A percentile compares a stretch with the other conserved stretches of the same genome.
Evolutionary conservation across 495 filamentous ascomycete species (phyloP).

Genomic region (Halenospora varia): DNA sequence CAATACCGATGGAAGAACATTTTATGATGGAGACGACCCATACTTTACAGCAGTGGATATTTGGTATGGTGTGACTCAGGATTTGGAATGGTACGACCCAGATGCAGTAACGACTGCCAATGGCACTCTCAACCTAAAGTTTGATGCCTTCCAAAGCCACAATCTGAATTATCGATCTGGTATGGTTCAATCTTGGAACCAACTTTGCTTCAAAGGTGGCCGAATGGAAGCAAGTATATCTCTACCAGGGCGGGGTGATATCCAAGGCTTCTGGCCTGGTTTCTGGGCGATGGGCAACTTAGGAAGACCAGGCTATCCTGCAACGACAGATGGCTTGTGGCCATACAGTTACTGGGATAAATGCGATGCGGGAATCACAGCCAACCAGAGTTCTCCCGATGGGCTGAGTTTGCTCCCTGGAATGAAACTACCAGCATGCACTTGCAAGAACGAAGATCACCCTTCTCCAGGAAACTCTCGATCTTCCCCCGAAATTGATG

Average conservation of each 20-base stretch:
- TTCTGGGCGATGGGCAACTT: conserved; percentile 81
- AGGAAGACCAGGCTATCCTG: conserved; percentile 63
- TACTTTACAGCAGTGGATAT: conserved; percentile 67
- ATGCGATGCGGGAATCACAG: conserved; percentile 72
- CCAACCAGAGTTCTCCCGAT: conserved; percentile 68
- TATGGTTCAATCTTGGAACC: conserved; percentile 84
- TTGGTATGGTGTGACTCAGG: conserved; percentile 78
- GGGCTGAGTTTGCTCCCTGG: conserved; percentile 68
- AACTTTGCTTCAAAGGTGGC: conserved; percentile 73
- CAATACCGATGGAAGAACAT: conserved; percentile 64
- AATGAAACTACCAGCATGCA: conserved; percentile 70
- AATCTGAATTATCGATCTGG: conserved; percentile 68
- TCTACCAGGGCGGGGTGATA: conserved; percentile 64
- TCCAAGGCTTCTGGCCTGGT: conserved; percentile 73
- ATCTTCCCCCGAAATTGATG: conserved; percentile 74
- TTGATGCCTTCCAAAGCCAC: conserved; percentile 66
- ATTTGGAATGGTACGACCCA: conserved; percentile 82
- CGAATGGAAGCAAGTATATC: conserved; percentile 75
- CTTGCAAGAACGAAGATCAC: conserved; percentile 62
- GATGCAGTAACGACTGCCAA: conserved; percentile 67
- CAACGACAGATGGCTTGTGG: conserved; percentile 73
- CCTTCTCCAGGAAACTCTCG: conserved; percentile 67
- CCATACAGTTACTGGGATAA: conserved; percentile 72
- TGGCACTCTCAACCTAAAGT: conserved; percentile 62
- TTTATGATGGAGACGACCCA: conserved; percentile 71